A percentile compares a stretch with the other conserved stretches of the same genome.
Evolutionary conservation across 257 asterid genomes (phyloP).

Genomic region (Penstemon newberryi): DNA sequence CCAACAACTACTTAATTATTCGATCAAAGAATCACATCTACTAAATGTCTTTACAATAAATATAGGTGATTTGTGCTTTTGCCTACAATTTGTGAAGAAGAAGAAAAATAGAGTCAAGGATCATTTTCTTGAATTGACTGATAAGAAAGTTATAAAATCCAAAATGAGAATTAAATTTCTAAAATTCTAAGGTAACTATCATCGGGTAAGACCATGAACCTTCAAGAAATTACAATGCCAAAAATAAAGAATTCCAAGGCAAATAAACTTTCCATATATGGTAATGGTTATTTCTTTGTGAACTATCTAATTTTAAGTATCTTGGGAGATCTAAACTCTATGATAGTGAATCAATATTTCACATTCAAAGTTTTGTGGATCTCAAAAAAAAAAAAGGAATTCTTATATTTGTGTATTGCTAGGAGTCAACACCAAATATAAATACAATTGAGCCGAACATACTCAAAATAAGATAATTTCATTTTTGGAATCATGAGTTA

Average conservation of each 20-base stretch:
- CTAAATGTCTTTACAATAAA: not conserved
- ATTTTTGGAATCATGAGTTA: too few relatives aligned
- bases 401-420: not conserved
- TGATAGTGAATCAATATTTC: not conserved
- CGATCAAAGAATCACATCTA: not conserved
- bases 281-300: not conserved
- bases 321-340: not conserved
- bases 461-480: too few relatives aligned
- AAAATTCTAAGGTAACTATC: too few relatives aligned
- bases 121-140: too few relatives aligned
- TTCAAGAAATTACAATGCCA: not conserved
- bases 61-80: too few relatives aligned
- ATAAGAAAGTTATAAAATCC: too few relatives aligned
- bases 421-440: not conserved
- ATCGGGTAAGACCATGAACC: not conserved
- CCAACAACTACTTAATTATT: not conserved
- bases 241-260: not conserved
- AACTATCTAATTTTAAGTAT: not conserved
- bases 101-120: too few relatives aligned
- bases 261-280: constrained; percentile 8
- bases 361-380: not conserved
- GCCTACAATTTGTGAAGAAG: too few relatives aligned
- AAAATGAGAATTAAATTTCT: too few relatives aligned
- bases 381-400: too few relatives aligned
- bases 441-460: too few relatives aligned